These are phyloP conservation scores for Agrocybe chaxingu DNA, from an alignment of 768 basidiomycete genomes.

Conservation along the genomic window DNA sequence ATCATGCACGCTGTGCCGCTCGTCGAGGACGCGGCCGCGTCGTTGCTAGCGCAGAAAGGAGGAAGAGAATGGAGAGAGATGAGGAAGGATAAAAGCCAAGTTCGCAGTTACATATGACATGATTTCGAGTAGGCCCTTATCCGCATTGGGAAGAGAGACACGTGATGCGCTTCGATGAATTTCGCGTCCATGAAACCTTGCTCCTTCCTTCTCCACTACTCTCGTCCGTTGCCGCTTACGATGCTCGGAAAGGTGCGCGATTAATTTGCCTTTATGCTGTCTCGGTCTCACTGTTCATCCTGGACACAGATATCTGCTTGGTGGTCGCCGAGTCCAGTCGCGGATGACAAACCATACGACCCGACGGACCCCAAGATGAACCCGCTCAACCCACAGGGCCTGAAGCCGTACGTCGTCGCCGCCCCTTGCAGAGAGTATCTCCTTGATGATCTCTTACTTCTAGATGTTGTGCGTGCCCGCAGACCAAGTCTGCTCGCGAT, in stretches of 20 bases:
- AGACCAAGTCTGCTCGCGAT: constrained; percentile 90
- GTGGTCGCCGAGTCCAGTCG: constrained; percentile 44
- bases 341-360: constrained; percentile 49
- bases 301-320: constrained; percentile 45
- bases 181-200: neutral
- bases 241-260: constrained; percentile 43
- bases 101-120: too few relatives aligned
- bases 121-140: neutral
- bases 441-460: neutral
- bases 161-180: neutral
- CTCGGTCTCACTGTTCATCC: neutral
- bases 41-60: too few relatives aligned
- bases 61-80: too few relatives aligned
- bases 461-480: constrained; percentile 95
- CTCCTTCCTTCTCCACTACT: neutral
- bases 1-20: too few relatives aligned
- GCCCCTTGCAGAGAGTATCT: neutral
- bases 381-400: constrained; percentile 88
- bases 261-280: neutral
- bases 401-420: constrained; percentile 76
- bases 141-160: neutral
- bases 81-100: too few relatives aligned
- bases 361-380: constrained; percentile 79
- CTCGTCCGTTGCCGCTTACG: neutral
- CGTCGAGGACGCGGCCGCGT: too few relatives aligned